Percentiles rank a stretch among this genome's conserved stretches.
These are phyloP conservation scores for Avena insularis DNA, from an alignment of 176 grass and related monocot species.

Conservation along the genomic window DNA sequence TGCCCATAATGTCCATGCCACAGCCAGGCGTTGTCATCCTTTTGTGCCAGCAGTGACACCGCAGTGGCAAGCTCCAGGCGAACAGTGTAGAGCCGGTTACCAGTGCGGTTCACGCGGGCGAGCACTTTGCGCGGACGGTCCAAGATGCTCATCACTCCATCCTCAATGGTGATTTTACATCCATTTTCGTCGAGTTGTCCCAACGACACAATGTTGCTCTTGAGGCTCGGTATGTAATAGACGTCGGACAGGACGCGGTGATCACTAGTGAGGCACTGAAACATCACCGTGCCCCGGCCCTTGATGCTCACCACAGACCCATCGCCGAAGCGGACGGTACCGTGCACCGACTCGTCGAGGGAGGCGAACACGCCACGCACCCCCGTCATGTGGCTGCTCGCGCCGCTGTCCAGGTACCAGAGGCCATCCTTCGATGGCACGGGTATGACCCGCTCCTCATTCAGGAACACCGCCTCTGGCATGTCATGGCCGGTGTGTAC, in stretches of 20 bases:
- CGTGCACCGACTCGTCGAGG: too few species aligned
- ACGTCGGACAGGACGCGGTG: not conserved
- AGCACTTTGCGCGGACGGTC: not conserved
- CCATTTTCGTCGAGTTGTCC: not conserved
- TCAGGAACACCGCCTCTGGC: too few species aligned
- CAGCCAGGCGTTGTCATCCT: too few species aligned
- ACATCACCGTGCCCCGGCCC: not conserved
- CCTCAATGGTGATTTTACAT: not conserved
- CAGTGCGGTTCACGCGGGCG: not conserved
- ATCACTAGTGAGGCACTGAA: not conserved
- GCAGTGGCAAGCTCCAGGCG: not conserved
- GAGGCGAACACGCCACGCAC: too few species aligned
- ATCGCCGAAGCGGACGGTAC: too few species aligned
- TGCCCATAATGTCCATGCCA: too few species aligned
- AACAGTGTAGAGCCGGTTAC: not conserved
- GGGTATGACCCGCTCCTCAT: too few species aligned
- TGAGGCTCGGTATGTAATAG: slow-evolving; percentile 13
- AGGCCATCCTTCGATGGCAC: too few species aligned
- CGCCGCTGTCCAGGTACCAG: too few species aligned
- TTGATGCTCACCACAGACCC: not conserved
- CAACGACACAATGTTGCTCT: not conserved
- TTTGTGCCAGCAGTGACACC: not conserved
- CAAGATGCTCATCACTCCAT: not conserved
- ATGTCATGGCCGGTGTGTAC: too few species aligned
- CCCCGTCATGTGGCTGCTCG: too few species aligned